A percentile compares a stretch with the other conserved stretches of the same genome.
phyloP scores from a whole-genome alignment of 768 basidiomycete species.

The Lentinula lateritia region DNA sequence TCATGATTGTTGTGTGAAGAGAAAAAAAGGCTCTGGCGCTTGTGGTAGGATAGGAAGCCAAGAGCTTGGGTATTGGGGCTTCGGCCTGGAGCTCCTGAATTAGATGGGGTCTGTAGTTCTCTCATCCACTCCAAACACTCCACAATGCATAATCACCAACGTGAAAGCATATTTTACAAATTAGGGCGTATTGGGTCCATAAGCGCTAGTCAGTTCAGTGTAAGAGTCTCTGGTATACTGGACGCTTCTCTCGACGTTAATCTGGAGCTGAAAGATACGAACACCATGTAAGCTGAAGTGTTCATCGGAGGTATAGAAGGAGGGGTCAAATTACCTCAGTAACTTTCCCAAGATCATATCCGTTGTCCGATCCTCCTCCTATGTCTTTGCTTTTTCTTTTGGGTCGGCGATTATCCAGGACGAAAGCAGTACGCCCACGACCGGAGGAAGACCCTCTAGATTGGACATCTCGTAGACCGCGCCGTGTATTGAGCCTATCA shows the following conservation, averaged over 20 bases:
- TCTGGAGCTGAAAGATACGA: neutral
- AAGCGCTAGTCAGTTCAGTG: too few species aligned
- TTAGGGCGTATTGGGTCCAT: neutral
- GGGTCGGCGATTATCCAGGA: neutral
- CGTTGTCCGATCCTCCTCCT: neutral
- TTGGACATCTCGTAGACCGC: neutral
- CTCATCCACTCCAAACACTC: too few species aligned
- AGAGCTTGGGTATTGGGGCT: too few species aligned
- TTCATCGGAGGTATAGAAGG: too few species aligned
- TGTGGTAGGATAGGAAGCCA: too few species aligned
- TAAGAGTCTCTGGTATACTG: conserved; percentile 10
- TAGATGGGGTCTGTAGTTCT: too few species aligned
- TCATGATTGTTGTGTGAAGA: too few species aligned
- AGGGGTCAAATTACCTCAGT: neutral
- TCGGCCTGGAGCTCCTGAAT: too few species aligned
- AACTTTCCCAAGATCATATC: neutral
- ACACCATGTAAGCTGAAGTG: neutral
- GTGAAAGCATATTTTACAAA: too few species aligned
- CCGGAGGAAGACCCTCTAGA: neutral
- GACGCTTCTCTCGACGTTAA: conserved; percentile 7
- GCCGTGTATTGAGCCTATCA: conserved; percentile 5
- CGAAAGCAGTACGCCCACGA: neutral
- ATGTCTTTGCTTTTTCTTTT: neutral
- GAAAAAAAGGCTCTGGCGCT: too few species aligned
- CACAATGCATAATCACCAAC: too few species aligned